phyloP scores from a whole-genome alignment of 768 basidiomycete genomes.

The Russula griseocarnosa region DNA sequence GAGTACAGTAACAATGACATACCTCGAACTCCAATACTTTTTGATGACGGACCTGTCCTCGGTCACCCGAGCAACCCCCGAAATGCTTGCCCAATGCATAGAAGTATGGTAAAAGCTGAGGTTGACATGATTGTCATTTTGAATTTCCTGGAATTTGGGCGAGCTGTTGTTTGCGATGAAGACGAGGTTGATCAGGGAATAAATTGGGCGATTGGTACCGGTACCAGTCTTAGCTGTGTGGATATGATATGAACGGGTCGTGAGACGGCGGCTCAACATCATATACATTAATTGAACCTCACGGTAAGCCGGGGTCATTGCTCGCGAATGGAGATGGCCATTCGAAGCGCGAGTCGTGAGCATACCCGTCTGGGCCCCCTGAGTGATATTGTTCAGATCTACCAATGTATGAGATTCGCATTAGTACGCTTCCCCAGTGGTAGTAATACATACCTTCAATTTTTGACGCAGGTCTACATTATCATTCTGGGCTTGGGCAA shows the following conservation, averaged over 20 bases:
- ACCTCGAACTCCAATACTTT: slow-evolving; percentile 54
- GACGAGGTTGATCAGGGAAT: slow-evolving; percentile 51
- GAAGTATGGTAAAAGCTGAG: slow-evolving; percentile 71
- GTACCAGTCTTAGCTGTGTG: not conserved
- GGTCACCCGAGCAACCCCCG: slow-evolving; percentile 64
- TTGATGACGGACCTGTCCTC: slow-evolving; percentile 61
- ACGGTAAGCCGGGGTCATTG: slow-evolving; percentile 75
- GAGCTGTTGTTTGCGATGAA: slow-evolving; percentile 75
- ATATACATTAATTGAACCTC: slow-evolving; percentile 29
- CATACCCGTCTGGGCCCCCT: slow-evolving; percentile 65
- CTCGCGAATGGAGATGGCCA: slow-evolving; percentile 72
- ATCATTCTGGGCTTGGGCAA: slow-evolving; percentile 57
- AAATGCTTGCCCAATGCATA: slow-evolving; percentile 77
- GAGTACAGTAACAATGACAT: slow-evolving; percentile 39
- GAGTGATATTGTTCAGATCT: slow-evolving; percentile 65
- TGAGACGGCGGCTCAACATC: not conserved
- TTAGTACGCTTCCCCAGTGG: too few relatives aligned
- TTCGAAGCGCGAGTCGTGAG: slow-evolving; percentile 65
- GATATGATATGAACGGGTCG: not conserved
- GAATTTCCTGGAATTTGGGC: slow-evolving; percentile 71
- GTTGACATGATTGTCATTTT: slow-evolving; percentile 74
- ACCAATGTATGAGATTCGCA: not conserved
- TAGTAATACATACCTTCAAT: slow-evolving; percentile 46
- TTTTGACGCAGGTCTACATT: slow-evolving; percentile 54
- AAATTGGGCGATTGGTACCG: slow-evolving; percentile 47